These are phyloP conservation scores for Scedosporium minutisporum DNA, from an alignment of 2,329 filamentous ascomycete species.

Conservation along the genomic window DNA sequence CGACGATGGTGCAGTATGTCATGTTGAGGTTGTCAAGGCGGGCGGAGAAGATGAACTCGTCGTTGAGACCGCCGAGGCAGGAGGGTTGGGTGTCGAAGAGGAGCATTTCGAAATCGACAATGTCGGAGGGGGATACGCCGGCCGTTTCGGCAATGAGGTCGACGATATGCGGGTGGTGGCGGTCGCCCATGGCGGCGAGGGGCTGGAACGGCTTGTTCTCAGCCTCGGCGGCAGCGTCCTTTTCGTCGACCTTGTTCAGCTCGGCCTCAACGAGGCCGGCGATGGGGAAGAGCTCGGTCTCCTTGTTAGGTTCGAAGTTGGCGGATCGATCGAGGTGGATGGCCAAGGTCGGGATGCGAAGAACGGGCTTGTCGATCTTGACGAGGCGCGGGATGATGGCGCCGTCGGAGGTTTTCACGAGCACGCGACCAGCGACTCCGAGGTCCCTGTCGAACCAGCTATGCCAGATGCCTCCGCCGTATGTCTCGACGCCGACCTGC, in stretches of 20 bases:
- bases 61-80: slow-evolving; percentile 76
- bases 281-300: slow-evolving; percentile 91
- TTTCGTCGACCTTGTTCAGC: slow-evolving; percentile 55
- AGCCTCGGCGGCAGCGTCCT: slow-evolving; percentile 24
- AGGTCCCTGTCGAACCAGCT: slow-evolving; percentile 97
- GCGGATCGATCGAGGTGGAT: slow-evolving; percentile 85
- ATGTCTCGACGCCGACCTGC: slow-evolving; percentile 92
- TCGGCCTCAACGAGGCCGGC: slow-evolving; percentile 79
- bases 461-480: slow-evolving; percentile 95
- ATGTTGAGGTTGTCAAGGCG: slow-evolving; percentile 92
- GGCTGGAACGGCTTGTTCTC: slow-evolving; percentile 54
- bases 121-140: slow-evolving; percentile 56
- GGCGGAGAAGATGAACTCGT: slow-evolving; percentile 95
- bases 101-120: slow-evolving; percentile 93
- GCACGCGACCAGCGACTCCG: slow-evolving; percentile 76
- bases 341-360: slow-evolving; percentile 86
- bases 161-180: slow-evolving; percentile 82
- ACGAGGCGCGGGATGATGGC: slow-evolving; percentile 75
- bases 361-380: slow-evolving; percentile 81
- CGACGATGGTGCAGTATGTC: slow-evolving; percentile 86
- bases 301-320: slow-evolving; percentile 91
- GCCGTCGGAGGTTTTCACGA: slow-evolving; percentile 66
- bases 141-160: slow-evolving; percentile 76
- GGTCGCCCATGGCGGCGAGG: slow-evolving; percentile 64
- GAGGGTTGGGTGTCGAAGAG: slow-evolving; percentile 93